Evolutionary conservation across 2,329 filamentous ascomycete genomes (phyloP).

Genomic region (Cercospora brassicicola): DNA sequence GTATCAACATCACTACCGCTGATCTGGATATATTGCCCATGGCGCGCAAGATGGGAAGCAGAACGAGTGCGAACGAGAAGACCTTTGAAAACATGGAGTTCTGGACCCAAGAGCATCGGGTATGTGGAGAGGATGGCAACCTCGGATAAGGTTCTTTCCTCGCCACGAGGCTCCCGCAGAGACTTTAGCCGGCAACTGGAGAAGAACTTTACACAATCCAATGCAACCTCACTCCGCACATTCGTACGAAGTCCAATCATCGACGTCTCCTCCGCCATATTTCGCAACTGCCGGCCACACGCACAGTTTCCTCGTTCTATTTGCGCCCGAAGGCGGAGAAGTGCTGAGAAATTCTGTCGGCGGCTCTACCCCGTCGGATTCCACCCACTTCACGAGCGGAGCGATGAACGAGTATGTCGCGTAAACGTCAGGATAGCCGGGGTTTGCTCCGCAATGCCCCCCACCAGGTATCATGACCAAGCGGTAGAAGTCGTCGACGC

Average conservation of each 20-base stretch:
- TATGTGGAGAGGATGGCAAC: background rate
- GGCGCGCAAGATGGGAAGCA: background rate
- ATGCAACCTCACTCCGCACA: slow-evolving; percentile 24
- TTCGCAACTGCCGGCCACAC: slow-evolving; percentile 39
- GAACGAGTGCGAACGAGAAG: background rate
- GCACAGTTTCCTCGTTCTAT: slow-evolving; percentile 39
- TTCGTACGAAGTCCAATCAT: slow-evolving; percentile 32
- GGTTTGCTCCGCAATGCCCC: slow-evolving; percentile 43
- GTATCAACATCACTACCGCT: background rate
- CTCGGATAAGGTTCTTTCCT: background rate
- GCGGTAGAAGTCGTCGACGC: slow-evolving; percentile 39
- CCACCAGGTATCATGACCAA: slow-evolving; percentile 45
- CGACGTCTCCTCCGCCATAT: slow-evolving; percentile 26
- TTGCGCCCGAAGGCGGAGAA: slow-evolving; percentile 35
- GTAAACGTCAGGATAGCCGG: slow-evolving; percentile 38
- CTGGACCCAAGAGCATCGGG: background rate
- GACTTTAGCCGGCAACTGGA: slow-evolving; percentile 1
- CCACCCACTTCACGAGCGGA: slow-evolving; percentile 41
- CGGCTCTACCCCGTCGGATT: slow-evolving; percentile 27
- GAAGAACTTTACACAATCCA: background rate
- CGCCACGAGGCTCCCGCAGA: background rate
- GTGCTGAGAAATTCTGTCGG: slow-evolving; percentile 37
- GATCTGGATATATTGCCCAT: background rate
- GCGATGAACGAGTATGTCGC: slow-evolving; percentile 40
- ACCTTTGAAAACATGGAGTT: background rate